A percentile compares a stretch with the other conserved stretches of the same genome.
Conservation (phyloP, 345 rosid species). For the Linum lewisii region DNA sequence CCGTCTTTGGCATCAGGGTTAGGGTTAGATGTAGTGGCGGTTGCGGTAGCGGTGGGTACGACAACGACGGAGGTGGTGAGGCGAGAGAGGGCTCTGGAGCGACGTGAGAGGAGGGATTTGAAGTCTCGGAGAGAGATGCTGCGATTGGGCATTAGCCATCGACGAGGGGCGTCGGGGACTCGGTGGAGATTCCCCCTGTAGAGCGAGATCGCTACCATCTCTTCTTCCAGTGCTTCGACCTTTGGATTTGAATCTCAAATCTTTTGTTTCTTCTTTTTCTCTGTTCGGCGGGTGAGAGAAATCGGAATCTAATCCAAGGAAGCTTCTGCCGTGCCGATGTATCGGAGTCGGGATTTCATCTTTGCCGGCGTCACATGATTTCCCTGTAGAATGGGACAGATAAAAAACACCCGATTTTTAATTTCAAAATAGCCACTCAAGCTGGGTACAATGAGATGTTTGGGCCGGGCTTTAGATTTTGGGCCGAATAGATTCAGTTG, state of each 20-base stretch:
- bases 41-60: constrained; percentile 13
- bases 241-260: background rate
- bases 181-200: constrained; percentile 91
- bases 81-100: constrained; percentile 49
- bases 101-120: constrained; percentile 54
- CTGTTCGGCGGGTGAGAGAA: background rate
- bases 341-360: background rate
- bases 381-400: too few relatives aligned
- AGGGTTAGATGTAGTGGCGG: constrained; percentile 15
- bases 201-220: constrained; percentile 82
- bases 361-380: background rate
- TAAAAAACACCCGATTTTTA: too few relatives aligned
- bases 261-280: background rate
- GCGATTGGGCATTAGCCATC: constrained; percentile 63
- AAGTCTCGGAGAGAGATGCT: constrained; percentile 54
- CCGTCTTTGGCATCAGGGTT: background rate
- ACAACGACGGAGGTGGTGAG: constrained; percentile 22
- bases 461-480: too few relatives aligned
- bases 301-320: background rate
- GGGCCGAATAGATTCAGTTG: too few relatives aligned
- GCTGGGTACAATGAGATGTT: too few relatives aligned
- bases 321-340: background rate
- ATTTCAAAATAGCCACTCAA: too few relatives aligned
- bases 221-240: constrained; percentile 6
- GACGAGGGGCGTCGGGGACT: constrained; percentile 64